These are phyloP conservation scores for Cryphonectria nitschkei DNA, from an alignment of 2,329 filamentous ascomycete genomes.

Conservation along the genomic window DNA sequence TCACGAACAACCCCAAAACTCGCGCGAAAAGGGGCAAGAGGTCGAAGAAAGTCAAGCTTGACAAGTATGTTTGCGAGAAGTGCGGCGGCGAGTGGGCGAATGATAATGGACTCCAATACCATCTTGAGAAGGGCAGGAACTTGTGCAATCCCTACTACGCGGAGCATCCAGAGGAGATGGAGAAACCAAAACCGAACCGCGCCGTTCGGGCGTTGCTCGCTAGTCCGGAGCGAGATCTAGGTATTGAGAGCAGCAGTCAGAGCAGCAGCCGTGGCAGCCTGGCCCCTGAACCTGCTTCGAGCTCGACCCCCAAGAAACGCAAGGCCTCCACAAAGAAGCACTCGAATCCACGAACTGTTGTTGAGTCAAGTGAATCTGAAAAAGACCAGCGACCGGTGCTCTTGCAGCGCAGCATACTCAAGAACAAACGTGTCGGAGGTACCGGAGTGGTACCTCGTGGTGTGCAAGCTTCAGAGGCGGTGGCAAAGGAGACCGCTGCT, in stretches of 20 bases:
- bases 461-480: constrained; percentile 24
- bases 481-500: constrained; percentile 20
- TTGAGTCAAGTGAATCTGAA: constrained; percentile 1
- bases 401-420: constrained; percentile 20
- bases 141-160: constrained; percentile 56
- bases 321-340: constrained; percentile 6
- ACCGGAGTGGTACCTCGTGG: constrained; percentile 22
- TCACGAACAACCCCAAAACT: background rate
- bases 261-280: constrained; percentile 4
- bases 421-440: constrained; percentile 11
- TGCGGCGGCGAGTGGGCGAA: constrained; percentile 63
- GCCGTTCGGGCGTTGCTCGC: constrained; percentile 4
- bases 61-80: constrained; percentile 48
- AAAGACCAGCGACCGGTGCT: constrained; percentile 21
- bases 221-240: constrained; percentile 11
- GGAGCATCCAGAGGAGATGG: constrained; percentile 34
- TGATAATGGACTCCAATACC: constrained; percentile 61
- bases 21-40: constrained; percentile 6
- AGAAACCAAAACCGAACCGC: constrained; percentile 23
- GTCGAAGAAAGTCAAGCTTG: constrained; percentile 8
- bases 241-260: constrained; percentile 3
- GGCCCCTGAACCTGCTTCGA: constrained; percentile 9
- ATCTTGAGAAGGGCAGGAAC: constrained; percentile 57
- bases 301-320: background rate
- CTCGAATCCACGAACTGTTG: background rate